Base-by-base conservation (phyloP, 192 early-diverging fungal species). In the Pecoramyces ruminantium region DNA sequence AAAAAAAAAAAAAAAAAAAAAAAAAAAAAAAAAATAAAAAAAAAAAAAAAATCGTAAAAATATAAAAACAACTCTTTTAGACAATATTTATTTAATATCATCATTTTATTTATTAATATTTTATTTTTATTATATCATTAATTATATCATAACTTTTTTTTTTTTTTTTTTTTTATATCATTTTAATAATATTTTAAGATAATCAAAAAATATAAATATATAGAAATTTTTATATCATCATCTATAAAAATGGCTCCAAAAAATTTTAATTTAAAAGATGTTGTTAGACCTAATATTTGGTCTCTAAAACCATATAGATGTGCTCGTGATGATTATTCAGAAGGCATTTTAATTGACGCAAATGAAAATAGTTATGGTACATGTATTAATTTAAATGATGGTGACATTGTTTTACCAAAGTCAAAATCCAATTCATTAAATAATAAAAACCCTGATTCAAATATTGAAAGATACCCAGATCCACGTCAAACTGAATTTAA, bases 281-380 rank as follows among this genome's bases (percentile, higher is more conserved):
- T 93, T 15, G 86, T 95, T 78, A 92, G 95, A 21, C 95, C 94
- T 30, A 96, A 96, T 81, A 96, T 96, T 83, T 85, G 91, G 78
- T 82, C 87, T 39, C 88, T 96, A 38, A 88, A 92, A 82, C 96
- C 98, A 28, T 99, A 99, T 86, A 92, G 97, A 83, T 98, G 97
- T 85, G 98, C 98, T 38, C 93, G 98, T 81, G 98, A 99, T 84
- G 98, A 99, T 87, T 99, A 95, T 85, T 92, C 88, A 79, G 84
- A 86, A 13, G 98, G 98, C 29, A 93, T 99, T 78, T 87, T 99
- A 18, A 90, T 99, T n/a, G 97, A 99, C 83, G 97, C 98, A 38
- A 99, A 99, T 85, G 97, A 99, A 85, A 99, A 99, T 89, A 90
- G 95, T 79, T 95, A 93, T 84, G 98, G 98, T 0, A 86, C 92